Percentiles rank a stretch among this genome's conserved stretches.
These are phyloP conservation scores for Phaeosphaeriaceae sp. DNA, from an alignment of 2,329 filamentous ascomycete species.

Conservation along the genomic window DNA sequence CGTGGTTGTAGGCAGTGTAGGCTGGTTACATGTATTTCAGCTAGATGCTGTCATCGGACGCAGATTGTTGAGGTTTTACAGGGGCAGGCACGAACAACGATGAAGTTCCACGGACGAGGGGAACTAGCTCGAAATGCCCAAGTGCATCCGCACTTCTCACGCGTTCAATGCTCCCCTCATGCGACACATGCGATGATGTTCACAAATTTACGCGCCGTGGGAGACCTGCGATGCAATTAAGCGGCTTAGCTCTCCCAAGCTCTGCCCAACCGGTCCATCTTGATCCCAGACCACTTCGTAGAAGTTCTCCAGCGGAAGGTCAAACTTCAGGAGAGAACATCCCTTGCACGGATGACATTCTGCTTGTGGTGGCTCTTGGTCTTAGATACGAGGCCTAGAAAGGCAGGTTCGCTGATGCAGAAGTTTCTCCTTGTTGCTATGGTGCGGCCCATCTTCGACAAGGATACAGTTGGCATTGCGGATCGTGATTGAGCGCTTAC, in stretches of 20 bases:
- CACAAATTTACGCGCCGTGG: background rate
- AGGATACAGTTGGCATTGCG: too few relatives aligned
- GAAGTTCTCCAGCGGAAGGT: background rate
- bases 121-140: background rate
- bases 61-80: background rate
- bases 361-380: background rate
- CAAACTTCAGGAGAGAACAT: background rate
- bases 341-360: background rate
- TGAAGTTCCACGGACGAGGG: background rate
- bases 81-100: background rate
- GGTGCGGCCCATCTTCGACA: too few relatives aligned
- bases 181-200: background rate
- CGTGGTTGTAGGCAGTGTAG: conserved; percentile 1
- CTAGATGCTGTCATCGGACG: background rate
- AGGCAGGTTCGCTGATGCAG: background rate
- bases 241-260: background rate
- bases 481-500: too few relatives aligned
- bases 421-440: too few relatives aligned
- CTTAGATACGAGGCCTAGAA: background rate
- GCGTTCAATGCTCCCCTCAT: background rate
- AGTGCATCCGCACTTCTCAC: background rate
- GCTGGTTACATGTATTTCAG: background rate
- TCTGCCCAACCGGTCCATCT: background rate
- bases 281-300: background rate
- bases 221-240: background rate